Percentiles rank a stretch among this genome's conserved stretches.
phyloP scores from a whole-genome alignment of 23 red algal genomes.

The Gracilariopsis chorda region DNA sequence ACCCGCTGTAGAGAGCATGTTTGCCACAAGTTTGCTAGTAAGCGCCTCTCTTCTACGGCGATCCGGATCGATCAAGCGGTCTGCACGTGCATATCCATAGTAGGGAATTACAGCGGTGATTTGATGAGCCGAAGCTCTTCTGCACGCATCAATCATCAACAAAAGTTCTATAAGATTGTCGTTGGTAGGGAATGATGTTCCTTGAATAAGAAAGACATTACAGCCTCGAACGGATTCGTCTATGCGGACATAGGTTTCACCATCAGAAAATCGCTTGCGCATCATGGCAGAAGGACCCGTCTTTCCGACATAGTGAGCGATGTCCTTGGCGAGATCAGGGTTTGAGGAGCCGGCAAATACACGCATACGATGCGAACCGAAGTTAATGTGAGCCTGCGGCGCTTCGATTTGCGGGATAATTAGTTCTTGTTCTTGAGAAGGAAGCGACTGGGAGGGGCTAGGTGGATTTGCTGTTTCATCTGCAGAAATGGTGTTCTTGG shows the following conservation, averaged over 20 bases:
- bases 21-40: constrained; percentile 91
- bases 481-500: neutral
- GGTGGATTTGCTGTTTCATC: neutral
- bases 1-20: constrained; percentile 91
- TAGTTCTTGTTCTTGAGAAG: neutral
- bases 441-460: neutral
- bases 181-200: constrained; percentile 81
- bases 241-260: constrained; percentile 93
- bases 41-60: constrained; percentile 88
- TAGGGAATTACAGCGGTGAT: constrained; percentile 93
- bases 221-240: constrained; percentile 95
- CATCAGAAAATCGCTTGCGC: constrained; percentile 89
- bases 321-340: constrained; percentile 45
- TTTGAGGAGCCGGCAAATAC: constrained; percentile 95
- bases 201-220: constrained; percentile 98
- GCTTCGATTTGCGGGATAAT: neutral
- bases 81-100: constrained; percentile 94
- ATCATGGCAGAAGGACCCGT: constrained; percentile 59
- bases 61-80: constrained; percentile 93
- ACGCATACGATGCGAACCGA: constrained; percentile 83
- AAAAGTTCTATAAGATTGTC: constrained; percentile 93
- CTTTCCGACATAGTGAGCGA: constrained; percentile 89
- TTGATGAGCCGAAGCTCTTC: constrained; percentile 89
- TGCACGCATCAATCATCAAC: constrained; percentile 98
- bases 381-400: constrained; percentile 49